phyloP scores from a whole-genome alignment of 805 yeast genomes.

The Monosporozyma servazzii region DNA sequence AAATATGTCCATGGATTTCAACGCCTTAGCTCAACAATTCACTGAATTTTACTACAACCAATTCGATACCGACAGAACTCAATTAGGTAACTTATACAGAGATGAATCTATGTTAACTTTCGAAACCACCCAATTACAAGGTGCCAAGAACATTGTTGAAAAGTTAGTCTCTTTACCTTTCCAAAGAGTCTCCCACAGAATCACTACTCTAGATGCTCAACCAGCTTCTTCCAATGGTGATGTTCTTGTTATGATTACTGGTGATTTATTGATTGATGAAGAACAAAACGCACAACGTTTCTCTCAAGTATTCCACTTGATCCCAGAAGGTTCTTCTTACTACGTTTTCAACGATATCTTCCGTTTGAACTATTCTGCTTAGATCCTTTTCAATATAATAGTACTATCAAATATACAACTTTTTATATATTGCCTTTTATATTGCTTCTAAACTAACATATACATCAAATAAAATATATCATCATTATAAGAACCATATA shows the following conservation, averaged over 20 bases:
- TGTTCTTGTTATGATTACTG: constrained; percentile 95
- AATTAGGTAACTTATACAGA: constrained; percentile 88
- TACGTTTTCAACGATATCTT: constrained; percentile 94
- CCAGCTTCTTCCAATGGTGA: constrained; percentile 92
- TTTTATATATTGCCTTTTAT: not conserved
- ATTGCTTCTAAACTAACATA: not conserved
- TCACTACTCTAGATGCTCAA: constrained; percentile 94
- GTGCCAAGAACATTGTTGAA: constrained; percentile 87
- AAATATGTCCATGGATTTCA: constrained; percentile 35
- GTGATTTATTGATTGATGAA: constrained; percentile 83
- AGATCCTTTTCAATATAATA: constrained; percentile 5
- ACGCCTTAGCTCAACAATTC: constrained; percentile 60
- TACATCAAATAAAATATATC: not conserved
- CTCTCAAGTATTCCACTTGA: constrained; percentile 94
- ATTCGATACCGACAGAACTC: constrained; percentile 86
- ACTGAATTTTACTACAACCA: constrained; percentile 92
- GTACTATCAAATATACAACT: not conserved
- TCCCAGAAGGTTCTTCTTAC: constrained; percentile 86
- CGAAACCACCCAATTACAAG: constrained; percentile 90
- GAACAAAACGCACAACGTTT: constrained; percentile 93
- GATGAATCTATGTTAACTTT: constrained; percentile 96
- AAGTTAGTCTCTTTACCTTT: constrained; percentile 84
- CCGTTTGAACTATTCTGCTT: constrained; percentile 79
- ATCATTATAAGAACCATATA: no score
- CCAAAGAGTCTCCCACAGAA: constrained; percentile 85